Evolutionary conservation across 2,329 filamentous ascomycete genomes (phyloP), one percentile per base, ranked within the genome.

Genomic region (Pseudogymnoascus pannorum): DNA sequence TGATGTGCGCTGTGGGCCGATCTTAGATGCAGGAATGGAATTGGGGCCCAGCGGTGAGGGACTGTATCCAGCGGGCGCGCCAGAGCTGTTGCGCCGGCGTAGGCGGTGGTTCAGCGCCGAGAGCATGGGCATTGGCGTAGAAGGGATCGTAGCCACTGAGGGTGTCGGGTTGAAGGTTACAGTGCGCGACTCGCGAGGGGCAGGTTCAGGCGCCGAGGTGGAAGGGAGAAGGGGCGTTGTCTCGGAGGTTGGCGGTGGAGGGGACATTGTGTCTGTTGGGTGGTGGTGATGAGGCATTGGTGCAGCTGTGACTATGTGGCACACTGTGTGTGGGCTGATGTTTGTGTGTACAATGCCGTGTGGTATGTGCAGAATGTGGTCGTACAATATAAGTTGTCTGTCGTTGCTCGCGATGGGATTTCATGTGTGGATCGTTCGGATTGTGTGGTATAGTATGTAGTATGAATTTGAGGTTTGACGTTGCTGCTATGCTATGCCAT

Each of bases 1-100:
- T 22, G 92, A 96, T 61, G 92, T 97, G 74, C 94, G 81, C 73
- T 99, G 94, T 0, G 94, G 93, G 2, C 94, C 94, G 62, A 97
- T 91, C 76, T 97, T 97, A 59, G 82, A 75, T 2, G 72, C 64
- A 31, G 70, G 70, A 5, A 64, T 65, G 11, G 75, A 69, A 6
- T 75, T 71, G 35, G 75, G 68, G 24, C 71, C 68, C 36, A 74
- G 67, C 60, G 74, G 73, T 35, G 75, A 72, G 11, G 75, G 70
- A 5, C 75, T 71, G 31, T 75, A 68, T 26, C 71, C 68, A n/a
- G 57, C 31, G 8, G 85, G 78, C 60, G 85, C 79, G 60, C 90
- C 87, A 69, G 91, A 87, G 74, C 91, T 96, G 70, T 96, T 94
- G 66, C 92, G 84, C 69, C 93, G 82, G 60, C 91, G 87, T 54